Conservation (phyloP, 306 rosid species). For the Purshia tridentata region DNA sequence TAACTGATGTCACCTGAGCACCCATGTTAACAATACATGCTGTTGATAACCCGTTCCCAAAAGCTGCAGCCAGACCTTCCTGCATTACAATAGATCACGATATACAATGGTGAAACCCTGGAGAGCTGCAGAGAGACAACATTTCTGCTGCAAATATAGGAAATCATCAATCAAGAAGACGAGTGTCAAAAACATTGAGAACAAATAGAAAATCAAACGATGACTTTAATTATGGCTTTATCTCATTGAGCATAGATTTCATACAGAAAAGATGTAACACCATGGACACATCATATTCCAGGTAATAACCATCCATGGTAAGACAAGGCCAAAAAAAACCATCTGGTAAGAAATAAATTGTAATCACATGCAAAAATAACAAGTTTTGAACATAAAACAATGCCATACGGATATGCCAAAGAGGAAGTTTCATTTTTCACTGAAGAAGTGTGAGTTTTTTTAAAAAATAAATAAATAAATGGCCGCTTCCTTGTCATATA, state of each 20-base stretch:
- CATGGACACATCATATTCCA: not conserved
- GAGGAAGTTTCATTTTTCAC: too few relatives aligned
- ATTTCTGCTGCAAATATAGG: not conserved
- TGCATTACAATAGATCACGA: constrained; percentile 45
- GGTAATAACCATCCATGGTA: not conserved
- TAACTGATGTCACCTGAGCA: constrained; percentile 86
- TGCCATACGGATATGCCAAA: not conserved
- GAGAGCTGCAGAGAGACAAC: not conserved
- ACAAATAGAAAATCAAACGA: not conserved
- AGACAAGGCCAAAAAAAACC: not conserved
- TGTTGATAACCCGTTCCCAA: constrained; percentile 93
- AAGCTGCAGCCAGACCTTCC: constrained; percentile 97
- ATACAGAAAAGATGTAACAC: not conserved
- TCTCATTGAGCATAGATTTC: not conserved
- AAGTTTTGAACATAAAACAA: not conserved
- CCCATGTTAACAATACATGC: constrained; percentile 92
- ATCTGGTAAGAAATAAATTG: not conserved
- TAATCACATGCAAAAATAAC: not conserved
- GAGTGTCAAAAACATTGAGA: not conserved
- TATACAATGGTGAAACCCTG: constrained; percentile 22
- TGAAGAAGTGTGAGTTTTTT: not conserved
- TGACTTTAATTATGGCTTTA: not conserved
- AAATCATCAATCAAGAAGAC: not conserved
- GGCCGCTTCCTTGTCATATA: not conserved
- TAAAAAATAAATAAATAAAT: not conserved